Evolutionary conservation across 2,329 filamentous ascomycete species (phyloP).

Genomic region (Verticillium nonalfalfae): DNA sequence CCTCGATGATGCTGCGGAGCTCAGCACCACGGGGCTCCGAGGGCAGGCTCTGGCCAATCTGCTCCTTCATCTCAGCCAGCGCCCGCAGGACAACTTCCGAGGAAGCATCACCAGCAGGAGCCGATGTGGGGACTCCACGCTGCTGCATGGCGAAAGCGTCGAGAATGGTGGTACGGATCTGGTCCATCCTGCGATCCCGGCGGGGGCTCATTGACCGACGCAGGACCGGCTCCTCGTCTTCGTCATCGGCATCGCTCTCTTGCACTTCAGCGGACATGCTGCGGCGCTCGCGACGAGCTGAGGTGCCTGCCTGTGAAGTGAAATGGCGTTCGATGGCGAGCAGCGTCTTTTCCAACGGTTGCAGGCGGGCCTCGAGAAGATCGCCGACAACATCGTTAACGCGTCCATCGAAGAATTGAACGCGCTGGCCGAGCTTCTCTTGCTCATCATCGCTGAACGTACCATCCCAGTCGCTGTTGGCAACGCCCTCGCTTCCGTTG

Average conservation of each 20-base stretch:
- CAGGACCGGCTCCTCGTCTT: conserved; percentile 67
- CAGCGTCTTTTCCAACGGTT: conserved; percentile 75
- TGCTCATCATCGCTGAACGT: conserved; percentile 78
- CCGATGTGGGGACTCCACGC: conserved; percentile 24
- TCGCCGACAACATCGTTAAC: conserved; percentile 81
- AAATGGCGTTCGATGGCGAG: conserved; percentile 68
- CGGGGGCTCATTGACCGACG: conserved; percentile 71
- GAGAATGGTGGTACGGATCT: conserved; percentile 66
- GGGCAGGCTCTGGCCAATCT: conserved; percentile 38
- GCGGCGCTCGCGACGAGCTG: conserved; percentile 46
- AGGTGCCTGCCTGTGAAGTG: conserved; percentile 17
- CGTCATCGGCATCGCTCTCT: conserved; percentile 91
- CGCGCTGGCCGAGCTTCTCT: conserved; percentile 72
- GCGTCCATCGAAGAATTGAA: conserved; percentile 84
- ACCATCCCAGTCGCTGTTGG: conserved; percentile 88
- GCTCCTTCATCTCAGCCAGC: conserved; percentile 55
- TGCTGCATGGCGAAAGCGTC: conserved; percentile 65
- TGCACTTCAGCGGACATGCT: conserved; percentile 64
- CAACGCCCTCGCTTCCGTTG: conserved; percentile 55
- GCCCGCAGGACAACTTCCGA: conserved; percentile 54
- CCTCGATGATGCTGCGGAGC: conserved; percentile 56
- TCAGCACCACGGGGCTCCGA: conserved; percentile 39
- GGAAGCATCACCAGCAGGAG: conserved; percentile 17
- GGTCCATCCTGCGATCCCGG: conserved; percentile 73
- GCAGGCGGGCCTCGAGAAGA: conserved; percentile 68